phyloP scores from a whole-genome alignment of 139 green algal species.

The Asterochloris sp. region DNA sequence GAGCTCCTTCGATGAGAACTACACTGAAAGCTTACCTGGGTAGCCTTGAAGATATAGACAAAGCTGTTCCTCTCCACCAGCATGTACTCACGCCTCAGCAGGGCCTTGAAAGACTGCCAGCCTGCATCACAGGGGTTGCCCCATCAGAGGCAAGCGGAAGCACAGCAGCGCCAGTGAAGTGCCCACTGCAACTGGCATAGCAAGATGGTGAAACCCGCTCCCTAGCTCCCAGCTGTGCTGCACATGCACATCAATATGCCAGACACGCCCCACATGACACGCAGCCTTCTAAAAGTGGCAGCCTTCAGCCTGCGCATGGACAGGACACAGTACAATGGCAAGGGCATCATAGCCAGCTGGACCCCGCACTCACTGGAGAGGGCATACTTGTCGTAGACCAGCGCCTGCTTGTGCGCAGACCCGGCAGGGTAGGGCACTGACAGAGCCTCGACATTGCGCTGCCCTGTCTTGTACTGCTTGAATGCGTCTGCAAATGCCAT shows the following conservation, averaged over 20 bases:
- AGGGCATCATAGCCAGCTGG: background rate
- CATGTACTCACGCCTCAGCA: constrained; percentile 35
- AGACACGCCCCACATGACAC: background rate
- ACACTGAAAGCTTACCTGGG: constrained; percentile 17
- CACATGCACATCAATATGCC: background rate
- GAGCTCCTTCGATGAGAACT: background rate
- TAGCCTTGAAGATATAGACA: constrained; percentile 39
- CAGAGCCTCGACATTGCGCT: background rate
- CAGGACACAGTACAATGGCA: background rate
- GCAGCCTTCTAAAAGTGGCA: background rate
- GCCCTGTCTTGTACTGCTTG: constrained; percentile 6
- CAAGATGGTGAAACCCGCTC: background rate
- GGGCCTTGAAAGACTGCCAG: constrained; percentile 30
- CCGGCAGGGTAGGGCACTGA: constrained; percentile 13
- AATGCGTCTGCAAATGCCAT: constrained; percentile 29
- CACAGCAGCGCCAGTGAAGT: background rate
- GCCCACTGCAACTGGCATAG: background rate
- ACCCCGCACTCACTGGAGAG: background rate
- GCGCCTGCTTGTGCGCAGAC: constrained; percentile 14
- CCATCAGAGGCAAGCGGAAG: background rate
- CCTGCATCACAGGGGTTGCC: background rate
- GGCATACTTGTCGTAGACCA: constrained; percentile 27
- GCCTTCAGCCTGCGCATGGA: background rate
- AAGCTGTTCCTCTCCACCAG: constrained; percentile 52
- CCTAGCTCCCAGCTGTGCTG: background rate